These are phyloP conservation scores for Phylloboletellus chloephorus DNA, from an alignment of 1,284 basidiomycete genomes.

Conservation along the genomic window DNA sequence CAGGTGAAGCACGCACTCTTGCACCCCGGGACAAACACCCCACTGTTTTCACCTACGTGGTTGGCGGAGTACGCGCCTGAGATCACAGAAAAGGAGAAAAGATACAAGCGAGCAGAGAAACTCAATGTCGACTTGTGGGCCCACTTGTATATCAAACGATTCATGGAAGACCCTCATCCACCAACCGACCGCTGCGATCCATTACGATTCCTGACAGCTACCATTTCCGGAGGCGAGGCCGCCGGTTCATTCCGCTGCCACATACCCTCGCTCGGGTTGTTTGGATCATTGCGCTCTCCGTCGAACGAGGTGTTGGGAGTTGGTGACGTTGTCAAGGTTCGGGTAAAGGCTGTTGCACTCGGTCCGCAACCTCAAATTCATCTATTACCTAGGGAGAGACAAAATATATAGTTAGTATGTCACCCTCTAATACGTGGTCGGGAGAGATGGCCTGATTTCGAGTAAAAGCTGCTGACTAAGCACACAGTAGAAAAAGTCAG, in stretches of 20 bases:
- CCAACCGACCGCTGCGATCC: conserved; percentile 22
- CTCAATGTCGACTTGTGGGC: conserved; percentile 46
- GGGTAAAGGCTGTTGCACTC: conserved; percentile 21
- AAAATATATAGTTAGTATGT: neutral
- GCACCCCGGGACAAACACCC: conserved; percentile 30
- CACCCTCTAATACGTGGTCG: too few relatives aligned
- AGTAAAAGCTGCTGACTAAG: conserved; percentile 20
- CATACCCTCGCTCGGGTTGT: conserved; percentile 24
- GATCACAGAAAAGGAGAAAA: conserved; percentile 30
- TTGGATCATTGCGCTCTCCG: conserved; percentile 15
- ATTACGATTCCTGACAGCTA: conserved; percentile 21
- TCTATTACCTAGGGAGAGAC: conserved; percentile 12
- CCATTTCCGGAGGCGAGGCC: conserved; percentile 16
- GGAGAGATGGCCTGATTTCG: conserved; percentile 24
- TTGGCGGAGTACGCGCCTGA: conserved; percentile 36
- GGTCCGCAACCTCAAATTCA: conserved; percentile 23
- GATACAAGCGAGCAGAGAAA: conserved; percentile 20
- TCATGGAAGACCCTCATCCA: conserved; percentile 26
- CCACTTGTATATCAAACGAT: conserved; percentile 30
- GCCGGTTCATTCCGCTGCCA: conserved; percentile 22
- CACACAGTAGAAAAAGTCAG: conserved; percentile 11
- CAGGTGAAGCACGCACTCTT: conserved; percentile 84
- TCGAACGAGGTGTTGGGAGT: conserved; percentile 11
- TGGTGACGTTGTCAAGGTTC: conserved; percentile 25
- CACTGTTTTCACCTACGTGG: conserved; percentile 41